Base-by-base conservation (phyloP, 108 stramenopile genomes). In the Nitzschia inconspicua region DNA sequence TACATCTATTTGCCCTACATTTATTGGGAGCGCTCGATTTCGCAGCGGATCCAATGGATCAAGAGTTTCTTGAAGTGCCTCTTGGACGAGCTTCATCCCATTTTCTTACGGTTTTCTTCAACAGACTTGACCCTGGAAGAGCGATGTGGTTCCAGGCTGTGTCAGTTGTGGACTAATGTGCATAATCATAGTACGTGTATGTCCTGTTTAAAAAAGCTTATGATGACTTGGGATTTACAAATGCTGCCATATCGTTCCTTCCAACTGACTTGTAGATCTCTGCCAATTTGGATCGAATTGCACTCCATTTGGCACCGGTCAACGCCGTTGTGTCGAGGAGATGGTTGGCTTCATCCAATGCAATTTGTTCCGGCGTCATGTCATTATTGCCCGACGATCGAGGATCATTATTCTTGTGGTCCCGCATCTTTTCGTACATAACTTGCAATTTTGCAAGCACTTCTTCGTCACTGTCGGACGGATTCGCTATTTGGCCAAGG, bases 311-410 rank as follows among this genome's bases (percentile, higher is more conserved):
- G 3, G 47, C 66, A 30, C 78, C 83, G 0, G 78, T 72, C 57
- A 91, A 60, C 14, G 80, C 83, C 6, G 75, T 65, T 10, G 44
- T 55, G 66, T 91, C 90, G 28, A 91, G 55, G 13, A 91, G 53
- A 47, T 86, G 72, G 55, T 84, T 86, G 1, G 86, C 90, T 40
- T 85, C 85, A 32, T 88, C 85, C 24, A 84, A 59, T 0, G 86
- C 86, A 16, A 27, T 57, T 61, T 86, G 84, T 41, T 86, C 78
- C 6, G 78, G 75, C 23, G 90, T 80, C 61, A 72, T 83, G 18
- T 64, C 58, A 24, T 61, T 60, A 7, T 59, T 39, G 3, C 30
- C 41, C 4, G 25, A 25, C 2, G 29, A 18, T 2, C 36, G 20
- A 31, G 57, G 52, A 49, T 81, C 79, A 16, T 88, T 84, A 7